A percentile compares a stretch with the other conserved stretches of the same genome.
Conservation (phyloP, 345 rosid species). For the Raphanus sativus region DNA sequence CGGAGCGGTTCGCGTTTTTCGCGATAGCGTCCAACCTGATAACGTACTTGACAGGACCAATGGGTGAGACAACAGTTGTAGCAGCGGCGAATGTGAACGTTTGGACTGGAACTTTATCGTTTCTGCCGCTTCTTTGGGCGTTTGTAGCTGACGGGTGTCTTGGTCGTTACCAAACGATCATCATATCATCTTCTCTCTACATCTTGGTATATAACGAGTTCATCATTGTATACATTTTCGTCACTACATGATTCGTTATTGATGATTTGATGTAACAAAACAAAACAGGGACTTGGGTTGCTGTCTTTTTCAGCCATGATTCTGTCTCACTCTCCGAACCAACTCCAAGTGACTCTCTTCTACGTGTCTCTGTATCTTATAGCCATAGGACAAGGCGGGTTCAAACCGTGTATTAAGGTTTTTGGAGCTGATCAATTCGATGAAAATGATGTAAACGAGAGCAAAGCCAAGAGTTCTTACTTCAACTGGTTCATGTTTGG, state of each 20-base stretch:
- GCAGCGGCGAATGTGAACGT: slow-evolving; percentile 68
- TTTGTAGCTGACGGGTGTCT: slow-evolving; percentile 60
- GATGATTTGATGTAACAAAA: not conserved
- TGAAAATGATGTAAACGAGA: slow-evolving; percentile 46
- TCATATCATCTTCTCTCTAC: slow-evolving; percentile 55
- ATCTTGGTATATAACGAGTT: slow-evolving; percentile 35
- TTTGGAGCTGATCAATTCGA: slow-evolving; percentile 63
- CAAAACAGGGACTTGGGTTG: slow-evolving; percentile 43
- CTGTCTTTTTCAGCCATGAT: slow-evolving; percentile 36
- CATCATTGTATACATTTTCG: not conserved
- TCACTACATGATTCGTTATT: not conserved
- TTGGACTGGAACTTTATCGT: slow-evolving; percentile 55
- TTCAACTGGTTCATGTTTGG: slow-evolving; percentile 80
- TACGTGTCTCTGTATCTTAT: slow-evolving; percentile 40
- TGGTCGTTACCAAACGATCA: slow-evolving; percentile 61
- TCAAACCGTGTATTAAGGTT: slow-evolving; percentile 73
- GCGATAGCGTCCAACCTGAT: slow-evolving; percentile 54
- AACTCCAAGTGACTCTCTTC: slow-evolving; percentile 30
- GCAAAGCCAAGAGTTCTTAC: slow-evolving; percentile 56
- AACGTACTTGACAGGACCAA: slow-evolving; percentile 59
- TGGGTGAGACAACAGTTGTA: slow-evolving; percentile 55
- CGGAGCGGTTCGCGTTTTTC: slow-evolving; percentile 56
- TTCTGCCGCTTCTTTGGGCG: slow-evolving; percentile 62
- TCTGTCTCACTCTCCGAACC: slow-evolving; percentile 6
- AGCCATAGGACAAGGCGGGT: slow-evolving; percentile 47